phyloP scores from a whole-genome alignment of 179 eudicot species.

The Beta macrorhiza region DNA sequence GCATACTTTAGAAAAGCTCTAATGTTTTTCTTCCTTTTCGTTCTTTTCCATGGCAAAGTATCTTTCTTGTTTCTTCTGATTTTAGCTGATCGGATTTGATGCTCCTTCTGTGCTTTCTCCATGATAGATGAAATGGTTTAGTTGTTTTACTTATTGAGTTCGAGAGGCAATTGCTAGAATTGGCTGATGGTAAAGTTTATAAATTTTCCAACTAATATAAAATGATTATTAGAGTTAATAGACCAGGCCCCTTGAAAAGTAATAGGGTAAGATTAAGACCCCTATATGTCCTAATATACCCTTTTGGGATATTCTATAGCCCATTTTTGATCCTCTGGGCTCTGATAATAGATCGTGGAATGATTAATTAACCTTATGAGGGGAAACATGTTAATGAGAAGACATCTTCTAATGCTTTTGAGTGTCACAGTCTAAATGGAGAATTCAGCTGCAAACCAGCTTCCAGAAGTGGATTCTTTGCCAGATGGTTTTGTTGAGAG shows the following conservation, averaged over 20 bases:
- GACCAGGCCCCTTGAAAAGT: background rate
- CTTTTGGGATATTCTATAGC: background rate
- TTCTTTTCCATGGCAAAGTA: background rate
- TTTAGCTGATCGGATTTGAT: background rate
- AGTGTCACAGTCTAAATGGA: conserved; percentile 44
- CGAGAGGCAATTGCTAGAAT: background rate
- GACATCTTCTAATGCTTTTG: background rate
- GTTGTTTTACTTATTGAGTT: background rate
- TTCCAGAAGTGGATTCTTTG: conserved; percentile 79
- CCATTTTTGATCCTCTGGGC: no score
- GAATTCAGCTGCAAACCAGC: conserved; percentile 54
- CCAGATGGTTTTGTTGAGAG: conserved; percentile 96
- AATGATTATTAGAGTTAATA: background rate
- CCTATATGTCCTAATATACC: background rate
- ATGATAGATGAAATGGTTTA: background rate
- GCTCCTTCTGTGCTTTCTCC: background rate
- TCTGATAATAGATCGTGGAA: background rate
- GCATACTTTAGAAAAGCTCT: no score
- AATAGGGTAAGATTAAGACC: background rate
- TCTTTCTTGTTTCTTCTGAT: background rate
- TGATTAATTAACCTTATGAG: background rate
- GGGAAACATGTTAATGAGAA: no score
- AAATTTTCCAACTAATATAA: no score
- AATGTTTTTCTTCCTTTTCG: no score
- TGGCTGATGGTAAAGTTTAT: background rate